phyloP scores from a whole-genome alignment of 1,139 yeast species.

The Barnettozyma hawaiiensis region DNA sequence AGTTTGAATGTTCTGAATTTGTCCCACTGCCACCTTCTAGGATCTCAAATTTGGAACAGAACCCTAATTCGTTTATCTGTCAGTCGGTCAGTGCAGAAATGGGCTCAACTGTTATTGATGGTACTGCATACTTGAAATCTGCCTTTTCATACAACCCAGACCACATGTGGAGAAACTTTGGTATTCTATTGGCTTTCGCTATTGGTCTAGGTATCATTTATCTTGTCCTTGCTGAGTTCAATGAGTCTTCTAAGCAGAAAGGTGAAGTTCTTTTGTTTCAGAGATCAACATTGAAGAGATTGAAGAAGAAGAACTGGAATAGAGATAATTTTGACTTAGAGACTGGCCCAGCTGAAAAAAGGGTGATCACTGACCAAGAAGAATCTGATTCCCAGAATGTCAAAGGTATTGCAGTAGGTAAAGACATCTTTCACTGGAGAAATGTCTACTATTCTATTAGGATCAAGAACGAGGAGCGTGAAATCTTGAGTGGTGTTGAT shows the following conservation, averaged over 20 bases:
- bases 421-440: constrained; percentile 72
- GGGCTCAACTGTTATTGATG: constrained; percentile 50
- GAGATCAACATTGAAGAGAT: constrained; percentile 35
- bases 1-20: constrained; percentile 39
- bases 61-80: constrained; percentile 49
- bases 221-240: constrained; percentile 53
- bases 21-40: constrained; percentile 38
- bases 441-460: constrained; percentile 70
- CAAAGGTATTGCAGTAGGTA: constrained; percentile 26
- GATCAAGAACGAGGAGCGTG: constrained; percentile 58
- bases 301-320: constrained; percentile 26
- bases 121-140: constrained; percentile 51
- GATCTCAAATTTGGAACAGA: constrained; percentile 32
- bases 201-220: constrained; percentile 30
- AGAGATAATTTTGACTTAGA: constrained; percentile 24
- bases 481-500: constrained; percentile 62
- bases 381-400: constrained; percentile 8
- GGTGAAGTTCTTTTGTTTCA: constrained; percentile 78
- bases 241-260: constrained; percentile 72
- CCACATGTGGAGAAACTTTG: constrained; percentile 83
- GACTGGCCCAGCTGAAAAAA: constrained; percentile 18
- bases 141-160: constrained; percentile 48
- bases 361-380: constrained; percentile 9
- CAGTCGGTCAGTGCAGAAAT: constrained; percentile 56
- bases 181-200: constrained; percentile 44